Evolutionary conservation across 768 basidiomycete genomes (phyloP).

Genomic region (Butyriboletus loyo): DNA sequence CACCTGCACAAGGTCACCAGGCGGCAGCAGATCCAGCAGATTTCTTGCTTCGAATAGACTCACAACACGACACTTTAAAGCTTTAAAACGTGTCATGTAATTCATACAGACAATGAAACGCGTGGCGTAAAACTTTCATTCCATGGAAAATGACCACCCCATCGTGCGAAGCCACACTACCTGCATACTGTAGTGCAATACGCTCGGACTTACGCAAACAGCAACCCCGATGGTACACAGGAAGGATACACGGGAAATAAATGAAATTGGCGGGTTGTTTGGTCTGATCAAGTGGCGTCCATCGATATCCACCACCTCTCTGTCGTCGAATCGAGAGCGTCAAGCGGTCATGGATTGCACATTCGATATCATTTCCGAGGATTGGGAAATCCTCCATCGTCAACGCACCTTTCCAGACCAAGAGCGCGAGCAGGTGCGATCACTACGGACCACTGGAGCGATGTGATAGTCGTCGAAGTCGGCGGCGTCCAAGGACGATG

Average conservation of each 20-base stretch:
- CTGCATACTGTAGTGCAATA: too few relatives aligned
- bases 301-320: not conserved
- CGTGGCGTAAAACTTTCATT: not conserved
- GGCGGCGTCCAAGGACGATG: constrained; percentile 6
- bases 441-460: constrained; percentile 7
- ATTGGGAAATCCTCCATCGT: not conserved
- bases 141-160: not conserved
- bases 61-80: not conserved
- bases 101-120: not conserved
- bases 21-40: not conserved
- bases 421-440: constrained; percentile 5
- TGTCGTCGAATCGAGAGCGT: not conserved
- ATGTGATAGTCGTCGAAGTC: constrained; percentile 7
- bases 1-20: too few relatives aligned
- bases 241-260: not conserved
- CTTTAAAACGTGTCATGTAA: not conserved
- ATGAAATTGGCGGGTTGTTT: not conserved
- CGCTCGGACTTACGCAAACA: not conserved
- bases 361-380: constrained; percentile 14
- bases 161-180: too few relatives aligned
- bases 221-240: not conserved
- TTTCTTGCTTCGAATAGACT: not conserved
- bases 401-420: not conserved
- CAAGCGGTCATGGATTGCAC: not conserved
- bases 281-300: not conserved